These are phyloP conservation scores for Penicillium pancosmium DNA, from an alignment of 495 filamentous ascomycete species.

Conservation along the genomic window DNA sequence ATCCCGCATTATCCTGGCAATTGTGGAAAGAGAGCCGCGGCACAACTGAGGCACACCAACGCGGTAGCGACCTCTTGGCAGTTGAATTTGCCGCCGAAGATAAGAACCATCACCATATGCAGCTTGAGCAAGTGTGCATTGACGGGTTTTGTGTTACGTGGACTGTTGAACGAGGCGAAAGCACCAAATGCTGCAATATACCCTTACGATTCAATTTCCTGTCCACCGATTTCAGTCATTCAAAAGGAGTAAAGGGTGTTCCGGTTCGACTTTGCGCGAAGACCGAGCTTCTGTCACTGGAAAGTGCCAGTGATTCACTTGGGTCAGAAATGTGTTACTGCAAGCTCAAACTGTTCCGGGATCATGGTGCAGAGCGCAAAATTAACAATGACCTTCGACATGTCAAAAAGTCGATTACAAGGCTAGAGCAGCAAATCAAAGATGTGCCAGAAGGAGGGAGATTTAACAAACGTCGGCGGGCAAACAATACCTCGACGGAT, in stretches of 20 bases:
- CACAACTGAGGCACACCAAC: slow-evolving; percentile 83
- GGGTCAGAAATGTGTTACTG: slow-evolving; percentile 78
- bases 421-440: slow-evolving; percentile 34
- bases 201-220: slow-evolving; percentile 96
- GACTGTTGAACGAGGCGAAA: slow-evolving; percentile 65
- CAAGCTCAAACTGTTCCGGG: slow-evolving; percentile 95
- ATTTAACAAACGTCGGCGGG: background rate
- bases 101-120: slow-evolving; percentile 59
- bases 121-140: slow-evolving; percentile 80
- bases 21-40: slow-evolving; percentile 95
- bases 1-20: slow-evolving; percentile 85
- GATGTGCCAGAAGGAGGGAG: background rate
- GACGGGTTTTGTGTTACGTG: slow-evolving; percentile 92
- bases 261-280: slow-evolving; percentile 91
- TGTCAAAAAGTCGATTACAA: slow-evolving; percentile 92
- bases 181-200: slow-evolving; percentile 71
- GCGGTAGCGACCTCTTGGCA: slow-evolving; percentile 83
- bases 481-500: background rate
- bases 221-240: slow-evolving; percentile 97
- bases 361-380: slow-evolving; percentile 95
- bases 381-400: slow-evolving; percentile 91
- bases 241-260: slow-evolving; percentile 96
- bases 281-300: slow-evolving; percentile 62
- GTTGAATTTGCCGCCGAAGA: slow-evolving; percentile 73
- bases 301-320: slow-evolving; percentile 30